Conservation (phyloP, 306 rosid genomes). For the Lathyrus sativus region DNA sequence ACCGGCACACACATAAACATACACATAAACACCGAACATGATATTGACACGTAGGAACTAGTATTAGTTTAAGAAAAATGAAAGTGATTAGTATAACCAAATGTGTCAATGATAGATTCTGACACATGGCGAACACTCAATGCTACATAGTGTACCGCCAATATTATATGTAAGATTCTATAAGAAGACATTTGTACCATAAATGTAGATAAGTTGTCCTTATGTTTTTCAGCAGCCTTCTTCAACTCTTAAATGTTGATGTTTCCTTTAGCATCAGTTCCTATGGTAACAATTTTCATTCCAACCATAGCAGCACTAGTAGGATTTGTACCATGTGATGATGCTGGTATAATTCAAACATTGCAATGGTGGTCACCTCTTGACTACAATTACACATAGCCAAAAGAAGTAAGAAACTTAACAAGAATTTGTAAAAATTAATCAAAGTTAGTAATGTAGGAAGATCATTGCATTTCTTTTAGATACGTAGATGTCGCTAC, state of each 20-base stretch:
- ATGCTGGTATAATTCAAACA: slow-evolving; percentile 93
- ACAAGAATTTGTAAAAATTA: slow-evolving; percentile 10
- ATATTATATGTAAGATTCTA: slow-evolving; percentile 6
- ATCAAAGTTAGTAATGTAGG: slow-evolving; percentile 1
- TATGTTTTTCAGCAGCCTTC: slow-evolving; percentile 88
- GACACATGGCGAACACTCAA: neutral
- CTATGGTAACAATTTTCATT: slow-evolving; percentile 87
- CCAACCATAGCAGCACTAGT: slow-evolving; percentile 99
- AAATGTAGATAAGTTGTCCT: slow-evolving; percentile 78
- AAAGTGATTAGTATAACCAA: neutral
- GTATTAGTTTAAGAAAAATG: neutral
- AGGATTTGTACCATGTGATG: slow-evolving; percentile 98
- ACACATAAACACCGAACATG: no score
- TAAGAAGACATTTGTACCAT: slow-evolving; percentile 60
- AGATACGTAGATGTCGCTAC: slow-evolving; percentile 37
- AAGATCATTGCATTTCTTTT: slow-evolving; percentile 17
- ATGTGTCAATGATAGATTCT: neutral
- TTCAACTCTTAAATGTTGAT: slow-evolving; percentile 83
- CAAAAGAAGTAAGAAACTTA: slow-evolving; percentile 33
- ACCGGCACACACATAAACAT: no score
- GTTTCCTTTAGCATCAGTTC: slow-evolving; percentile 96
- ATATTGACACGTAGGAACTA: no score
- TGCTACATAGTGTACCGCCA: neutral
- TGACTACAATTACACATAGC: slow-evolving; percentile 58
- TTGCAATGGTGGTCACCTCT: slow-evolving; percentile 87